Conservation (phyloP, 1,139 yeast genomes). For the Arxiozyma telluris region DNA sequence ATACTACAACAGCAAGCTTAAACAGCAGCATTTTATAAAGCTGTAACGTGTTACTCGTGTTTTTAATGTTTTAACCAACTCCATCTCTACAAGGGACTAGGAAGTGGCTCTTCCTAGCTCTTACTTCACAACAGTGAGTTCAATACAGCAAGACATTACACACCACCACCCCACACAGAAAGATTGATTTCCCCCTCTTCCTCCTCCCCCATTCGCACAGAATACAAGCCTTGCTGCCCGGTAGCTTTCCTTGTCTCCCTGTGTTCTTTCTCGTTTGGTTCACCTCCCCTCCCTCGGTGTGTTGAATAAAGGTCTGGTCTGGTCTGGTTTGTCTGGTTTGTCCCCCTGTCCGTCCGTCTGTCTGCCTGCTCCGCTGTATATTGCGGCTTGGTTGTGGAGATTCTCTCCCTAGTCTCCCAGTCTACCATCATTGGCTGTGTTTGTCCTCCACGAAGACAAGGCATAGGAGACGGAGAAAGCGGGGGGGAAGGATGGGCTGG, state of each 20-base stretch:
- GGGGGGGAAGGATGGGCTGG: background rate
- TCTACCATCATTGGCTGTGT: background rate
- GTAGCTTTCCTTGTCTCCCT: too few species aligned
- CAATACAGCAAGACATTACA: background rate
- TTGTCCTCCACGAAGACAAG: too few species aligned
- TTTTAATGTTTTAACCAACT: background rate
- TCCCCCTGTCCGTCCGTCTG: background rate
- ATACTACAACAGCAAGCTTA: background rate
- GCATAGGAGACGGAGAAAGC: too few species aligned
- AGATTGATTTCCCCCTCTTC: too few species aligned
- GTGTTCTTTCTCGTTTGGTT: background rate
- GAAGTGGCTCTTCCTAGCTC: background rate
- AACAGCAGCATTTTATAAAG: too few species aligned
- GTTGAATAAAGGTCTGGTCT: too few species aligned
- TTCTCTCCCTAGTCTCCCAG: background rate
- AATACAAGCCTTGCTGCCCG: too few species aligned
- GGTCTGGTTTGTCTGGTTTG: too few species aligned
- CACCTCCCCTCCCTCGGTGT: background rate
- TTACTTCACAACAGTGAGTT: background rate
- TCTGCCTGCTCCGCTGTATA: background rate
- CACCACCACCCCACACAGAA: background rate
- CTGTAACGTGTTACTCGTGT: background rate
- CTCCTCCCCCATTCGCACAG: background rate
- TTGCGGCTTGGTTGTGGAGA: background rate
- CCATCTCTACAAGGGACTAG: background rate